Evolutionary conservation across 768 basidiomycete species (phyloP).

Genomic region (Suillus hirtellus): DNA sequence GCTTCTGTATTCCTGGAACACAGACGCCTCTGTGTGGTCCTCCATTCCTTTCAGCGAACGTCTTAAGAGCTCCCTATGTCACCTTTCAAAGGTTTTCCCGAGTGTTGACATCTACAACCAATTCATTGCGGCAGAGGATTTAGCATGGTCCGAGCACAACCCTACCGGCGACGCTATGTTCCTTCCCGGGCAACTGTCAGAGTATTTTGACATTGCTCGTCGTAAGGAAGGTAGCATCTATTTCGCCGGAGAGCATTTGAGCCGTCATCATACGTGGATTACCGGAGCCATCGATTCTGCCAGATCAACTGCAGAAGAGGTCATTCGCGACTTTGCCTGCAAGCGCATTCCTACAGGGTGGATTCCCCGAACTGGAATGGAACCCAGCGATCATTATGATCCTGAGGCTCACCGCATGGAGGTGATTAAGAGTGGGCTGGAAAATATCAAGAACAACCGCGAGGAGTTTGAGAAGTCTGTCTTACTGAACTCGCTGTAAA

Average conservation of each 20-base stretch:
- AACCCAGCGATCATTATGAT: conserved; percentile 5
- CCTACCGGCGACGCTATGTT: conserved; percentile 34
- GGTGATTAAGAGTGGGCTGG: conserved; percentile 6
- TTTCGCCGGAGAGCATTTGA: conserved; percentile 31
- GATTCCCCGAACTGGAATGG: neutral
- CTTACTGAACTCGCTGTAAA: neutral
- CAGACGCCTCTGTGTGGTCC: conserved; percentile 21
- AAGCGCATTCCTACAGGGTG: conserved; percentile 2
- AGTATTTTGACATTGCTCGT: conserved; percentile 22
- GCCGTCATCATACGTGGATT: conserved; percentile 32
- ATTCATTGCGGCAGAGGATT: conserved; percentile 22
- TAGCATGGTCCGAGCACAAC: conserved; percentile 24
- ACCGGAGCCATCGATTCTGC: conserved; percentile 22
- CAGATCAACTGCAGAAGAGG: conserved; percentile 8
- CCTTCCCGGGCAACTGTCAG: conserved; percentile 27
- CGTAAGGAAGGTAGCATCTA: conserved; percentile 23
- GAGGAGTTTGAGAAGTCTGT: conserved; percentile 9
- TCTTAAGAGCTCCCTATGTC: conserved; percentile 19
- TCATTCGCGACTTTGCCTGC: conserved; percentile 1
- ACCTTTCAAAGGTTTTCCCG: conserved; percentile 22
- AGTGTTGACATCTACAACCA: conserved; percentile 23
- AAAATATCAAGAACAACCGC: conserved; percentile 6
- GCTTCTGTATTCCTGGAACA: conserved; percentile 28
- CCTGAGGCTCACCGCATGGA: conserved; percentile 1
- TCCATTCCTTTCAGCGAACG: conserved; percentile 21